Evolutionary conservation across 2,329 filamentous ascomycete genomes (phyloP), one percentile per base, ranked within the genome.

Genomic region (Mycogone perniciosa): DNA sequence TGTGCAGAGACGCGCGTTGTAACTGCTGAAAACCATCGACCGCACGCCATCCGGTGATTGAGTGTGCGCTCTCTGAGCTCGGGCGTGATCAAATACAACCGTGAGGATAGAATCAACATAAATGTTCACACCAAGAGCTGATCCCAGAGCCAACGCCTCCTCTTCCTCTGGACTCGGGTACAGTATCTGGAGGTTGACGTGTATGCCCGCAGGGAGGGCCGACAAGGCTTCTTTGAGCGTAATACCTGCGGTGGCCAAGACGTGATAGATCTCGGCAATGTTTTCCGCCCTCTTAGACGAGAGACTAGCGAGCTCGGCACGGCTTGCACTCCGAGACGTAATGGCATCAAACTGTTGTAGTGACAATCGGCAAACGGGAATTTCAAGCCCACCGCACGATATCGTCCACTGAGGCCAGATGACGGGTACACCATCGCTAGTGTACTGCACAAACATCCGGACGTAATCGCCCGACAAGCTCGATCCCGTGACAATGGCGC

Each of bases 381-480:
- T 81, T 33, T 95, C 85, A 42, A 96, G 79, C 4, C 84, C 85
- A 50, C 85, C 82, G 57, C 89, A 84, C 39, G 80, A 74, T 54
- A 95, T 81, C 7, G 85, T 88, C 85, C 92, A 96, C 52, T 79
- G 78, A 5, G 91, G 91, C 79, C 89, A 95, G 29, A 97, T 75
- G 1, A 99, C 87, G 0, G 92, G 90, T 0, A 95, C 73, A 1
- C 86, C 85, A 64, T 99, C 93, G 54, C 83, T 85, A 1, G 92
- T 97, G 59, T 96, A 80, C 63, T 99, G 93, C 27, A 97, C 88
- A 63, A 90, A 95, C 6, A 99, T 72, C 50, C 91, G 83, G 27
- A 96, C 84, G 67, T 97, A 97, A 62, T 97, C 88, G n/a, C 93
- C 93, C 3, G 89, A 95, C 50, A 99, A 70, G 70, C 92, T 97